A percentile compares a stretch with the other conserved stretches of the same genome.
Conservation (phyloP, 345 rosid species). For the Erodium maritimum region DNA sequence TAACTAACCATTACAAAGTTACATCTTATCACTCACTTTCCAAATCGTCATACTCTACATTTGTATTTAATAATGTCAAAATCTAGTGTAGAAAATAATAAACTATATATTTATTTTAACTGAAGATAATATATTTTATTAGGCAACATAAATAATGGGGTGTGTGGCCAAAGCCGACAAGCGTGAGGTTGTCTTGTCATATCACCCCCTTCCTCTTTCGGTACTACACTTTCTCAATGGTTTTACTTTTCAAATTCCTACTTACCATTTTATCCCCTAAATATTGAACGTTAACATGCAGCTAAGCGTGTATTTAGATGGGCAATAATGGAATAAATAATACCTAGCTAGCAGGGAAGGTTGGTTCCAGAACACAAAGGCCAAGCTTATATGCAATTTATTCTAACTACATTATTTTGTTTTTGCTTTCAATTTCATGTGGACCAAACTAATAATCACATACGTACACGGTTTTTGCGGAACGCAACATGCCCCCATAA, state of each 20-base stretch:
- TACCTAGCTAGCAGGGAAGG: too few species aligned
- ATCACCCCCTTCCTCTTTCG: conserved; percentile 11
- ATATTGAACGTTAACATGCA: too few species aligned
- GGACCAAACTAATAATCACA: neutral
- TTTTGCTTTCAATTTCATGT: neutral
- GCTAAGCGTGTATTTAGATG: too few species aligned
- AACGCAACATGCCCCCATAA: neutral
- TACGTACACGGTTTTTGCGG: neutral
- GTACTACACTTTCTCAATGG: neutral
- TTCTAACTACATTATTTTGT: neutral
- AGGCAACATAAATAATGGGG: conserved; percentile 2
- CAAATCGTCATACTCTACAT: too few species aligned
- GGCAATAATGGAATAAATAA: too few species aligned
- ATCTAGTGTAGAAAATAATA: too few species aligned
- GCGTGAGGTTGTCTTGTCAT: conserved; percentile 35
- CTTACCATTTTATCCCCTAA: neutral
- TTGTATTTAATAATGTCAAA: too few species aligned
- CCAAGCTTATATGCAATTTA: neutral
- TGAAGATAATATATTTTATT: too few species aligned
- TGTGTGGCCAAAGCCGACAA: conserved; percentile 21
- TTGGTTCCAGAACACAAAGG: neutral
- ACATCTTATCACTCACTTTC: too few species aligned
- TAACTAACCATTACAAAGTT: too few species aligned
- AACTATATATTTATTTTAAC: too few species aligned
- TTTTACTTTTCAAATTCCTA: conserved; percentile 4